Conservation (phyloP, 768 basidiomycete genomes). For the Galerina sulciceps region DNA sequence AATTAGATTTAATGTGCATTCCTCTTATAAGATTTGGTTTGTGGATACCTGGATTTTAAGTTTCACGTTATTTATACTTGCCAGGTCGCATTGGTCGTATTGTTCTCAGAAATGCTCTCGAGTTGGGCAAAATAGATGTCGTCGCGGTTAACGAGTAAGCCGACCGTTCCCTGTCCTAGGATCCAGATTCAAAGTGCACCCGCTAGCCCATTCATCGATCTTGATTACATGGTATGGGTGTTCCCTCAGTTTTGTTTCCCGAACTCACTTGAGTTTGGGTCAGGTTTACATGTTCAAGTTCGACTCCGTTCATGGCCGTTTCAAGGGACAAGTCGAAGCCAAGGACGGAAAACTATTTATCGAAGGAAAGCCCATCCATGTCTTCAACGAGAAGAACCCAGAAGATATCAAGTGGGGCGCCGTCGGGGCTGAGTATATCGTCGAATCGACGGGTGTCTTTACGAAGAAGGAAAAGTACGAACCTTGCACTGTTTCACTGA, state of each 20-base stretch:
- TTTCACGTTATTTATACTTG: background rate
- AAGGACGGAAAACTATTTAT: conserved; percentile 86
- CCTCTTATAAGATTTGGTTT: conserved; percentile 64
- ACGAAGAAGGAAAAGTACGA: conserved; percentile 84
- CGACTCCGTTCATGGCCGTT: conserved; percentile 85
- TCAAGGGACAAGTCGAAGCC: conserved; percentile 73
- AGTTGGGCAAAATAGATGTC: conserved; percentile 69
- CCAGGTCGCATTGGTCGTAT: conserved; percentile 96
- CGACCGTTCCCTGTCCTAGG: background rate
- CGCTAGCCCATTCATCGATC: conserved; percentile 87
- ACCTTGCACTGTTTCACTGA: background rate
- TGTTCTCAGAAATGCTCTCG: conserved; percentile 87
- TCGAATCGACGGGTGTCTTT: conserved; percentile 97
- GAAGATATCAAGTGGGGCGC: conserved; percentile 77
- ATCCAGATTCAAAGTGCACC: background rate
- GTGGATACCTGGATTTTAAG: conserved; percentile 20
- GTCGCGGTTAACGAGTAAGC: conserved; percentile 90
- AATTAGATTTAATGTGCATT: conserved; percentile 2
- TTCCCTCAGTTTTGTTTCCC: background rate
- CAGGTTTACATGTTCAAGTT: conserved; percentile 96
- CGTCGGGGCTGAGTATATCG: conserved; percentile 83
- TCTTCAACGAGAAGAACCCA: conserved; percentile 87
- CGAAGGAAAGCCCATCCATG: conserved; percentile 69
- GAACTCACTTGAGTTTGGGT: background rate
- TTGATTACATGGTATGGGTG: conserved; percentile 82